A percentile compares a stretch with the other conserved stretches of the same genome.
phyloP scores from a whole-genome alignment of 1,284 basidiomycete species.

The Xanthoconium separans region DNA sequence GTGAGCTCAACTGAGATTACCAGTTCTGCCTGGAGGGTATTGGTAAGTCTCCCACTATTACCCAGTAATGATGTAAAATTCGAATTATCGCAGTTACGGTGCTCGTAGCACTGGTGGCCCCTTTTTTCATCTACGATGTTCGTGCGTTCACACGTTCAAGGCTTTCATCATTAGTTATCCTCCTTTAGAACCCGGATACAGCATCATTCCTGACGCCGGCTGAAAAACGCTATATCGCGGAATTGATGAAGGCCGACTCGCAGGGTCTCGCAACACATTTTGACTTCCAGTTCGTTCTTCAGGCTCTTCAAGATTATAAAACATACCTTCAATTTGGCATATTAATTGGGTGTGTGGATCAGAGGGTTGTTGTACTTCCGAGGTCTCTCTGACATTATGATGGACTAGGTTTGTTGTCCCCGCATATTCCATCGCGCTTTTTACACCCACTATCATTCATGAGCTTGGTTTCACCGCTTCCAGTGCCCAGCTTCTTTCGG shows the following conservation, averaged over 20 bases:
- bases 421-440: slow-evolving; percentile 54
- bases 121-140: slow-evolving; percentile 44
- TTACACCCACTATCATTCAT: slow-evolving; percentile 53
- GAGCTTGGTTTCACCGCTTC: slow-evolving; percentile 53
- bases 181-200: slow-evolving; percentile 39
- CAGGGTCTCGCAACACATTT: slow-evolving; percentile 33
- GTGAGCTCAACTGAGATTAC: not conserved
- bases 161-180: not conserved
- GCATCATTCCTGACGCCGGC: slow-evolving; percentile 41
- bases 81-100: slow-evolving; percentile 33
- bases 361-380: not conserved
- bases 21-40: slow-evolving; percentile 37
- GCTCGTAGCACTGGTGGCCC: slow-evolving; percentile 35
- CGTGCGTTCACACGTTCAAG: slow-evolving; percentile 4
- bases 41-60: slow-evolving; percentile 1
- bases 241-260: slow-evolving; percentile 39
- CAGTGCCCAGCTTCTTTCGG: slow-evolving; percentile 54
- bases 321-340: slow-evolving; percentile 41
- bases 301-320: slow-evolving; percentile 45
- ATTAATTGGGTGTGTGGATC: slow-evolving; percentile 39
- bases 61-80: not conserved
- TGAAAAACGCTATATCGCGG: slow-evolving; percentile 34
- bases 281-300: slow-evolving; percentile 36
- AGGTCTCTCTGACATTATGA: slow-evolving; percentile 2
- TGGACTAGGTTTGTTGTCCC: slow-evolving; percentile 41